Evolutionary conservation across 305 asterid genomes (phyloP), one percentile per base, ranked within the genome.

Genomic region (Fraxinus paxiana): DNA sequence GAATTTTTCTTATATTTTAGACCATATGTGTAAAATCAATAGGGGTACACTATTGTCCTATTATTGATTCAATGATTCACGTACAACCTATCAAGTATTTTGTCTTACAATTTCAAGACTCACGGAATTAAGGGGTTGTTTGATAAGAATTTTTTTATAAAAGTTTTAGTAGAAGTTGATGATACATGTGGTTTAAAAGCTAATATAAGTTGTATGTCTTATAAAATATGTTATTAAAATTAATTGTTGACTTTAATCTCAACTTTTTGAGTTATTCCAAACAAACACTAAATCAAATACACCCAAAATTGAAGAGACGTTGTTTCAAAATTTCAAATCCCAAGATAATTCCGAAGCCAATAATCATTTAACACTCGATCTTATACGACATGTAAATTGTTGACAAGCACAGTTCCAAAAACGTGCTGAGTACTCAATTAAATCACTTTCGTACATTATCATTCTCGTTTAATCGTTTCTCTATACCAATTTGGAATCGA

Each of bases 31-130:
- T 56, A 56, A 20, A 56, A 56, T 20, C 28, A 17, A 35, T 35
- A 6, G 41, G 26, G 10, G 65, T 54, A 54, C 65, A n/a, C 22
- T 56, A 56, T 56, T 56, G 28, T 22, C 70, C 33, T 61, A 61
- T 61, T 61, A 86, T 88, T 86, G 88, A 85, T 18, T 84, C 95
- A 84, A 90, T 81, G 91, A 59, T 59, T 59, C 31, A 59, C 7
- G 31, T 59, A 20, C 70, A 59, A 7, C 31, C 31, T 2, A 61
- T 61, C 70, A 20, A 17, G 15, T 20, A 6, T 18, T 59, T 56
- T 6, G 69, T 56, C 69, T 20, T 20, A 18, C 4, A 59, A 18
- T 6, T 18, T 59, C 30, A 18, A 4, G 22, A 48, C 20, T 15
- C 18, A 1, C 20, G 6, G 4, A 46, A 46, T 46, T 13, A 46